Evolutionary conservation across 371 early-diverging fungal genomes (phyloP), one percentile per base, ranked within the genome.

Genomic region (Massospora cicadina): DNA sequence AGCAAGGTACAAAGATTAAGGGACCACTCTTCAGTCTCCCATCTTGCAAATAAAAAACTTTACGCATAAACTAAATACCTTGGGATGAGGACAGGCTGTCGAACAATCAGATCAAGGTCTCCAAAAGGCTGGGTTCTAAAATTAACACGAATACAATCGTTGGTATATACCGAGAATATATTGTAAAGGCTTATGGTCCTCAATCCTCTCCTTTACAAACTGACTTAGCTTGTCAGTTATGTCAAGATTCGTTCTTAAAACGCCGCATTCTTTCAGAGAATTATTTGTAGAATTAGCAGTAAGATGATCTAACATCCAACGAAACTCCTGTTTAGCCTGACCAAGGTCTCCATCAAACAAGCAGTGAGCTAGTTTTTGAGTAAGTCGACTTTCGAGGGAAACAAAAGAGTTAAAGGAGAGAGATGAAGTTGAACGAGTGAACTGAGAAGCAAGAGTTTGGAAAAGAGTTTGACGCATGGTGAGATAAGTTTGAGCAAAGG

Each of bases 1-100:
- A 87, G 63, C 58, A 76, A 54, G 2, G 70, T 66, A 27, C 78
- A 75, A 1, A 87, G 68, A 29, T 78, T 69, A 33, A 77, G 65
- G n/a, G 83, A 79, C 91, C 91, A 91, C 73, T 91, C 90, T 74
- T 94, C 93, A 0, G 95, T 94, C 69, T 94, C 95, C 90, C 89
- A 90, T 68, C 85, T 84, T 63, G 26, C 17, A 43, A 28, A 56
- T 5, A 23, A 5, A 24, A 21, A 26, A 3, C 25, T 25, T 25
- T 27, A 23, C n/a, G 63, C 27, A 32, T 10, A 58, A 32, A n/a
- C 13, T 31, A 60, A 53, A 64, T 77, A 81, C 80, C 93, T 78
- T 58, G 95, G 95, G 64, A 94, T 92, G 2, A 94, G 74, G 12
- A 80, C 81, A 0, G 93, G 93, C 29, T 83, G 81, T 33, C 83